Base-by-base conservation (phyloP, 169 alveolate species). In the Ichthyophthirius multifiliis region DNA sequence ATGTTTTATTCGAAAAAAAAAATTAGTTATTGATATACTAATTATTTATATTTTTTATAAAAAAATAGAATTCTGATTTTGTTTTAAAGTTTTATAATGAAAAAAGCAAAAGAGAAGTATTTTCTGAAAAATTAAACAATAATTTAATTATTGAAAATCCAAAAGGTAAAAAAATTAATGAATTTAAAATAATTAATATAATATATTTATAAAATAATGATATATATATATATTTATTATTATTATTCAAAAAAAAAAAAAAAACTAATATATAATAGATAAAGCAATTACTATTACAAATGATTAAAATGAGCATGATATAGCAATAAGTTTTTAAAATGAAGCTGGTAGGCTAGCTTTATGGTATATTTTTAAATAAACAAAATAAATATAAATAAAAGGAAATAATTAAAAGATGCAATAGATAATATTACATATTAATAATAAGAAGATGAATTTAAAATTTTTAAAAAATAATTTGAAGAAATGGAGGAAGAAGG, bases 281-380 rank as follows among this genome's bases (percentile, higher is more conserved):
- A 55, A 55, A 55, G 10, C 23, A 55, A 55, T 55, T 27, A 55
- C 71, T 6, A 55, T 55, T 55, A 27, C 71, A 0, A 55, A 55
- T 55, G 71, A 55, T 55, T 27, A 27, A 9, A 55, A 34, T 3
- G 71, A 55, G 15, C 43, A 55, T 27, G 71, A 55, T 55, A 55
- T 55, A 27, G 71, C 71, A 18, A 55, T 55, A 3, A 55, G 71
- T 39, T 55, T 55, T 55, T 55, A 55, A 7, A 55, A 55, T 55
- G 71, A 55, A 55, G 39, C 71, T 18, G 71, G 71, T 55, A 55
- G 71, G 18, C 39, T 55, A 1, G 71, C 71, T 55, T 23, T 55
- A 5, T 55, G 71, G 71, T 55, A 55, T 27, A 9, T 3, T 9
- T 41, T 41, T 7, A 41, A 41, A 41, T n/a, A n/a, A n/a, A n/a